phyloP scores from a whole-genome alignment of 225 moss, liverwort and hornwort genomes.

The Pseudoscleropodium purum region DNA sequence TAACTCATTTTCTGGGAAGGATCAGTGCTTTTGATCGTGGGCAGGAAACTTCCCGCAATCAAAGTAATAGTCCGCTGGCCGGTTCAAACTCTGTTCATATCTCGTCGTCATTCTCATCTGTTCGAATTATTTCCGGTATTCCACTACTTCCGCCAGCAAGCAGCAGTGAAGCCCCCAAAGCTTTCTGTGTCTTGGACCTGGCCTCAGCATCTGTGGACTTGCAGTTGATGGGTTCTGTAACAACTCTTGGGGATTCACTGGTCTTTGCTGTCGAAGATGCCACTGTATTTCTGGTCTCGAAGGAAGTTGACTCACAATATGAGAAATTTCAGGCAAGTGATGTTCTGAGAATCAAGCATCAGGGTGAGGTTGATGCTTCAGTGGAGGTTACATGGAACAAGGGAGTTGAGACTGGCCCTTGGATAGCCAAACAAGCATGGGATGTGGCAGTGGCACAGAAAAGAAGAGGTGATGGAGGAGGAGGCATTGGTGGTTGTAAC shows the following conservation, averaged over 20 bases:
- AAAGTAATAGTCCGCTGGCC: background rate
- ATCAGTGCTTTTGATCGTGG: slow-evolving; percentile 12
- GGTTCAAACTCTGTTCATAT: slow-evolving; percentile 30
- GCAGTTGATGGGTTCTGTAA: slow-evolving; percentile 20
- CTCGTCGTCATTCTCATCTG: slow-evolving; percentile 48
- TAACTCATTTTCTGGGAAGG: slow-evolving; percentile 29
- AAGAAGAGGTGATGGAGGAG: slow-evolving; percentile 81
- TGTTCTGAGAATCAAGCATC: slow-evolving; percentile 36
- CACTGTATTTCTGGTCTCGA: slow-evolving; percentile 28
- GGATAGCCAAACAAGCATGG: slow-evolving; percentile 86
- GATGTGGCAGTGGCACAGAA: slow-evolving; percentile 76
- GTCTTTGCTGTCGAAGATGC: slow-evolving; percentile 26
- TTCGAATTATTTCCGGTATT: slow-evolving; percentile 52
- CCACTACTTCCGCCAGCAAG: slow-evolving; percentile 2
- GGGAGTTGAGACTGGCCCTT: slow-evolving; percentile 42
- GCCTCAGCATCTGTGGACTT: slow-evolving; percentile 31
- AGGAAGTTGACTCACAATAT: slow-evolving; percentile 7
- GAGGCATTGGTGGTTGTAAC: slow-evolving; percentile 82
- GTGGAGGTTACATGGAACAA: slow-evolving; percentile 69
- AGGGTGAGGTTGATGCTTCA: slow-evolving; percentile 44
- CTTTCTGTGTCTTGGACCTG: slow-evolving; percentile 41
- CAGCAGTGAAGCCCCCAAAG: slow-evolving; percentile 3
- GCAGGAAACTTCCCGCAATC: slow-evolving; percentile 13
- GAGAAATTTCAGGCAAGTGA: slow-evolving; percentile 20
- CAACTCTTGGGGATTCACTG: slow-evolving; percentile 26